These are phyloP conservation scores for Camellia lanceoleosa DNA, from an alignment of 148 eudicot genomes.

Conservation along the genomic window DNA sequence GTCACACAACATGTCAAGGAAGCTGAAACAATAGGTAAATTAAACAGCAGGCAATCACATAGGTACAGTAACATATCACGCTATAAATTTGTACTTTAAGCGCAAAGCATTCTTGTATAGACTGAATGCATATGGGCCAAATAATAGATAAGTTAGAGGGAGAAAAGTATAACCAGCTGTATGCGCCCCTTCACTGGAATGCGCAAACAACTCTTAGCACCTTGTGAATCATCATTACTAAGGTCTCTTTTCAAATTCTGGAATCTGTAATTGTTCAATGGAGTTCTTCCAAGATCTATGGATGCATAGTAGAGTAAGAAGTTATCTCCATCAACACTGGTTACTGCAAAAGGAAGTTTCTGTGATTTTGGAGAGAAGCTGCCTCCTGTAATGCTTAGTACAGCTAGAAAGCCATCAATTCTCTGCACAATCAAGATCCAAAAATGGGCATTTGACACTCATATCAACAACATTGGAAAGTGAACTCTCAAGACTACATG, in stretches of 20 bases:
- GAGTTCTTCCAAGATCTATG: slow-evolving; percentile 43
- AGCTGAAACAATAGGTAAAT: neutral
- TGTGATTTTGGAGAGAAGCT: slow-evolving; percentile 67
- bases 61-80: neutral
- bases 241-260: slow-evolving; percentile 29
- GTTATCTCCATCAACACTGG: slow-evolving; percentile 68
- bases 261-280: slow-evolving; percentile 21
- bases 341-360: slow-evolving; percentile 75
- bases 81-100: neutral
- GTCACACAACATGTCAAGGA: neutral
- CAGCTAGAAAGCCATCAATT: slow-evolving; percentile 72
- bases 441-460: neutral
- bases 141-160: no score
- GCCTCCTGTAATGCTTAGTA: slow-evolving; percentile 62
- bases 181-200: slow-evolving; percentile 76
- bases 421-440: slow-evolving; percentile 30
- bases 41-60: neutral
- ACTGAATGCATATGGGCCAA: neutral
- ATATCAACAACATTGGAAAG: neutral
- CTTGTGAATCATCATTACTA: slow-evolving; percentile 40
- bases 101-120: neutral
- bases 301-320: slow-evolving; percentile 67
- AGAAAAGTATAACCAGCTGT: slow-evolving; percentile 52
- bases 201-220: slow-evolving; percentile 42
- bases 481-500: neutral